Base-by-base conservation (phyloP, 2,329 filamentous ascomycete species). In the Mycogone perniciosa region DNA sequence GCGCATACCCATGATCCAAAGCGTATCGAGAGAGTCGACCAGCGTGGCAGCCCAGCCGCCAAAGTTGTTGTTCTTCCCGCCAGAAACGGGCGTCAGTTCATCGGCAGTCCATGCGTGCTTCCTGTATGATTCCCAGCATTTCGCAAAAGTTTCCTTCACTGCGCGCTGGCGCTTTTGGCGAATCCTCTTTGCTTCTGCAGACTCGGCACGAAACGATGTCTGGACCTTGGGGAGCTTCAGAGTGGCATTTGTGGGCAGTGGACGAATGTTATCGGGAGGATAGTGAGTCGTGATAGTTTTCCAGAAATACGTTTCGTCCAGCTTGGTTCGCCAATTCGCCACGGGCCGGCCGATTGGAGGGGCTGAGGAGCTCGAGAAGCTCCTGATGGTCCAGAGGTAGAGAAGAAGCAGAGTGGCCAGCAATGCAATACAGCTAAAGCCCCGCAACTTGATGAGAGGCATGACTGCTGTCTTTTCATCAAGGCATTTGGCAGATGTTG, bases 1-100 rank as follows among this genome's bases (percentile, higher is more conserved):
- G 31, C 72, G 65, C 39, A 84, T 63, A 6, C 66, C 80, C 80
- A 84, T 82, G 42, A 85, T 83, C 71, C 75, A 78, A 2, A 85
- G 72, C 0, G 80, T 82, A 54, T 84, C 81, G 46, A 85, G 69
- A 0, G 74, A 67, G 59, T 85, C 82, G 27, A 85, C 74, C 45
- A 84, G 62, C 0, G 80, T 82, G 3, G 80, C 81, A 1, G 72
- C 79, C 73, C 78, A 81, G 27, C 75, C 74, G 7, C 76, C 76
- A 57, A 79, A 79, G 0, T 66, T 64, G 50, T 76, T 71, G 51
- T 71, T 75, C 13, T 61, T 68, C n/a, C 60, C 59, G 38, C 75
- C 76, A 13, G 69, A 69, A 3, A 80, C 65, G 8, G 77, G 77
- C 29, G 64, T 60, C 7, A 81, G 61, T 62, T 81, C 77, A 54